Conservation (phyloP, 345 rosid species). For the Moricandia moricandioides region DNA sequence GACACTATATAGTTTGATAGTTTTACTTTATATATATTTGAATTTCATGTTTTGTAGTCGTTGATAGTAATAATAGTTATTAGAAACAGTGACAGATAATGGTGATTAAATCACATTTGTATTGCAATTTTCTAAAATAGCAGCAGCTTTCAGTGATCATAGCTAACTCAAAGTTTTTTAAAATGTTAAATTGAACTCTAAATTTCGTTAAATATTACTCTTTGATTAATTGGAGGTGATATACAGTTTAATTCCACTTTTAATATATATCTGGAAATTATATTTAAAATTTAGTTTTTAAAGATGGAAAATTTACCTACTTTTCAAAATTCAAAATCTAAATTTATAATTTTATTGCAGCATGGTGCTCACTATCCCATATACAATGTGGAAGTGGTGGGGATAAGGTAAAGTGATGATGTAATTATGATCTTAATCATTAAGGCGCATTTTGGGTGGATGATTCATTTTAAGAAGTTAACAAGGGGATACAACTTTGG, state of each 20-base stretch:
- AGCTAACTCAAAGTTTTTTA: neutral
- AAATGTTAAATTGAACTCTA: neutral
- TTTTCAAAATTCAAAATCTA: constrained; percentile 14
- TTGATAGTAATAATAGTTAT: neutral
- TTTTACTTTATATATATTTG: neutral
- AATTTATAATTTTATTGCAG: neutral
- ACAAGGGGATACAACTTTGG: neutral
- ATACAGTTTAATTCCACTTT: neutral
- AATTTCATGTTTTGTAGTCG: neutral
- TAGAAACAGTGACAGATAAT: neutral
- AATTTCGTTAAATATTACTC: neutral
- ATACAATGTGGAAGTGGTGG: constrained; percentile 24
- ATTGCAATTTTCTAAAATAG: neutral
- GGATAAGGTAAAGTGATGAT: constrained; percentile 22
- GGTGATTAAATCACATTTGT: neutral
- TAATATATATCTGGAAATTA: neutral
- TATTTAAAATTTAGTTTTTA: too few species aligned
- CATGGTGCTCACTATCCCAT: constrained; percentile 32
- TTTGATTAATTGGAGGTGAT: neutral
- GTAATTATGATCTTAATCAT: constrained; percentile 24
- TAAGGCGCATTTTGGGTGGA: constrained; percentile 2
- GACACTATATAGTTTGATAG: neutral
- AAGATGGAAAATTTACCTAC: neutral
- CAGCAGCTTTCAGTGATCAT: neutral
- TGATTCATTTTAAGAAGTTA: neutral